Percentiles rank a stretch among this genome's conserved stretches.
phyloP scores from a whole-genome alignment of 1,139 yeast genomes.

The Yamadazyma pseudoaaseri region DNA sequence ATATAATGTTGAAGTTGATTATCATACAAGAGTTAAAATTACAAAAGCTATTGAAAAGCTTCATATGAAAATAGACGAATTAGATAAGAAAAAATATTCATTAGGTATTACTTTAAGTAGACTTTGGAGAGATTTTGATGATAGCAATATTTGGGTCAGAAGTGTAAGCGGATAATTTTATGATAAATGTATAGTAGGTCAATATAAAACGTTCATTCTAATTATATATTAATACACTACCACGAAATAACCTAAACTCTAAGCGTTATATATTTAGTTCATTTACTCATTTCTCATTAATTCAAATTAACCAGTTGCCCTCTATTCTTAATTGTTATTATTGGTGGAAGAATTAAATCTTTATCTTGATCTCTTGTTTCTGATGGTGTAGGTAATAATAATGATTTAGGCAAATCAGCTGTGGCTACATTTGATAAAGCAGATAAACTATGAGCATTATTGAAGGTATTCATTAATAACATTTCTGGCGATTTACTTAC shows the following conservation, averaged over 20 bases:
- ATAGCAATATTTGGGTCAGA: constrained; percentile 47
- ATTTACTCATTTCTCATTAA: background rate
- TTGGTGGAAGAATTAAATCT: constrained; percentile 4
- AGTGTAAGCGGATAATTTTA: constrained; percentile 9
- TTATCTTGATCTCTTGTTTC: background rate
- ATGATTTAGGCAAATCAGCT: background rate
- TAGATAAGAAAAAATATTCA: constrained; percentile 42
- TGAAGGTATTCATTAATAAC: background rate
- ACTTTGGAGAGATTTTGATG: constrained; percentile 45
- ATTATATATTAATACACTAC: background rate
- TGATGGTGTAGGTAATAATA: background rate
- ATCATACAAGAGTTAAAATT: constrained; percentile 41
- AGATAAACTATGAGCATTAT: constrained; percentile 2
- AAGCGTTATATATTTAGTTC: background rate
- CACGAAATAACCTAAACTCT: background rate
- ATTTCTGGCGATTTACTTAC: constrained; percentile 2
- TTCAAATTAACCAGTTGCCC: constrained; percentile 1
- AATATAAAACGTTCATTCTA: background rate
- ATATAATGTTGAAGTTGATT: constrained; percentile 45
- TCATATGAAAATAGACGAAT: constrained; percentile 40
- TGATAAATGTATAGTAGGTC: background rate
- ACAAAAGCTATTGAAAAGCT: constrained; percentile 44
- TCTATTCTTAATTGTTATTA: constrained; percentile 1
- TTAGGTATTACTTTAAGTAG: constrained; percentile 46
- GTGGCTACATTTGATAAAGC: constrained; percentile 4